A percentile compares a stretch with the other conserved stretches of the same genome.
These are phyloP conservation scores for Lophiotrema nucula DNA, from an alignment of 495 filamentous ascomycete genomes.

Conservation along the genomic window DNA sequence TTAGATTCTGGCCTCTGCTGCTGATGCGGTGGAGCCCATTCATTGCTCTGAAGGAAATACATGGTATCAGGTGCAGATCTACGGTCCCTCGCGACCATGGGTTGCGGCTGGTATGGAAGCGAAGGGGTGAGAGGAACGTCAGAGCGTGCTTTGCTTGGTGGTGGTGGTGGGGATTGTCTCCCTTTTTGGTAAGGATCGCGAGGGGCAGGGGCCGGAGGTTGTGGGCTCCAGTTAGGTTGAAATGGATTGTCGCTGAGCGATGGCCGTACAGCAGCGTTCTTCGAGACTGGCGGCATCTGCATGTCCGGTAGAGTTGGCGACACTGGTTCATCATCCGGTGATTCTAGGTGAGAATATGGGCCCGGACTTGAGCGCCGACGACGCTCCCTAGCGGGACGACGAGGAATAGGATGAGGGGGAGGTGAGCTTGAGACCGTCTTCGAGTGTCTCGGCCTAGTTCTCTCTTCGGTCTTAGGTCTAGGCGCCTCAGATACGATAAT, in stretches of 20 bases:
- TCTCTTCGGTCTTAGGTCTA: background rate
- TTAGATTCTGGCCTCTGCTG: background rate
- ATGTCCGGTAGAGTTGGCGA: too few species aligned
- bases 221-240: too few species aligned
- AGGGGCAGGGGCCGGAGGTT: background rate
- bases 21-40: background rate
- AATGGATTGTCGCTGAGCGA: too few species aligned
- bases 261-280: too few species aligned
- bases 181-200: background rate
- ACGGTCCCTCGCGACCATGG: background rate
- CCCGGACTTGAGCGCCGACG: background rate
- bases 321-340: too few species aligned
- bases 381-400: background rate
- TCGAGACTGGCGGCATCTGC: too few species aligned
- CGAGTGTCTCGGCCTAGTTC: background rate
- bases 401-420: background rate
- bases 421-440: background rate
- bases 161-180: background rate
- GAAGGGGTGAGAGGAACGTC: background rate
- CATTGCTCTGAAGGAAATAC: background rate
- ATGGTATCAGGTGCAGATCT: background rate
- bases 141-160: too few species aligned
- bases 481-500: background rate
- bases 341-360: too few species aligned
- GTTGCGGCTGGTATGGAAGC: background rate